Conservation (phyloP, 768 basidiomycete genomes). For the Suillus sp. region DNA sequence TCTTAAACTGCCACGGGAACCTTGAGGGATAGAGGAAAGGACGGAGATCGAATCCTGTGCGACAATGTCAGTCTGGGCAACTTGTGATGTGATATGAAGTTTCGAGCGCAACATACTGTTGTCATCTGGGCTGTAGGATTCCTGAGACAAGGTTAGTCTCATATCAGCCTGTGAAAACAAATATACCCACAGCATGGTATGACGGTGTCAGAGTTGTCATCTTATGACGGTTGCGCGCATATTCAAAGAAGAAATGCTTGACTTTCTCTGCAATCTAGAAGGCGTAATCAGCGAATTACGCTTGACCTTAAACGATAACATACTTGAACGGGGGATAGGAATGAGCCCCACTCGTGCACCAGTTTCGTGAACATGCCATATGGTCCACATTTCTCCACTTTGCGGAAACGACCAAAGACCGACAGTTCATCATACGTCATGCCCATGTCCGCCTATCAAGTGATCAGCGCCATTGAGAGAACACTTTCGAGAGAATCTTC, state of each 20-base stretch:
- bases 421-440: slow-evolving; percentile 99
- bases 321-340: slow-evolving; percentile 83
- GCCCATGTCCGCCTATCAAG: slow-evolving; percentile 87
- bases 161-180: neutral
- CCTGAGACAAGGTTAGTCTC: slow-evolving; percentile 45
- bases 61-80: slow-evolving; percentile 11
- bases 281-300: neutral
- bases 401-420: slow-evolving; percentile 88
- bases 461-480: slow-evolving; percentile 8
- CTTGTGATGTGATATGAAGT: neutral
- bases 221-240: slow-evolving; percentile 97
- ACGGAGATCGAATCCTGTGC: slow-evolving; percentile 86
- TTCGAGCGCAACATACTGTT: slow-evolving; percentile 63
- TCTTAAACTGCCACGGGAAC: slow-evolving; percentile 96
- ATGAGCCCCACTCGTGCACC: slow-evolving; percentile 88
- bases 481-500: slow-evolving; percentile 16
- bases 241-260: slow-evolving; percentile 95
- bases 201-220: slow-evolving; percentile 96
- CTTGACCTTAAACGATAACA: slow-evolving; percentile 11
- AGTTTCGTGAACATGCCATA: slow-evolving; percentile 98
- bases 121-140: slow-evolving; percentile 95
- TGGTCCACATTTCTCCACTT: slow-evolving; percentile 96
- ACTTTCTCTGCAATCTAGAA: slow-evolving; percentile 93
- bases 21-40: slow-evolving; percentile 95
- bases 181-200: slow-evolving; percentile 80